These are phyloP conservation scores for Neodidymelliopsis sp. DNA, from an alignment of 2,329 filamentous ascomycete genomes.

Conservation along the genomic window DNA sequence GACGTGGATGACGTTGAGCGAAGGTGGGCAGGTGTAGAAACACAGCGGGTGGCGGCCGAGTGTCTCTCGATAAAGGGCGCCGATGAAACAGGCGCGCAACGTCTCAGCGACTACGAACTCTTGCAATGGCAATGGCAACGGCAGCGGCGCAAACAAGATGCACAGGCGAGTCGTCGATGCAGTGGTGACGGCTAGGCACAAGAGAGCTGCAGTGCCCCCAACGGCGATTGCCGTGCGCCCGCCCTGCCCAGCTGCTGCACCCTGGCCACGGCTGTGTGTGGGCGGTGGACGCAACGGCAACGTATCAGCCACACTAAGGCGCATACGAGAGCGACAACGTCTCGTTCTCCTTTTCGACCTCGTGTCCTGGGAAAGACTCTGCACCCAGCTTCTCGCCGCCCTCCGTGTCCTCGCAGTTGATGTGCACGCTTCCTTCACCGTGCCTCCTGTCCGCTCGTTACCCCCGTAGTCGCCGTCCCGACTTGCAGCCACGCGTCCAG, in stretches of 20 bases:
- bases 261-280: slow-evolving; percentile 2
- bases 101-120: not conserved
- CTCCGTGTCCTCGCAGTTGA: not conserved
- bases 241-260: slow-evolving; percentile 9
- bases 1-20: slow-evolving; percentile 32
- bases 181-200: slow-evolving; percentile 3
- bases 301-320: slow-evolving; percentile 25
- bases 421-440: slow-evolving; percentile 5
- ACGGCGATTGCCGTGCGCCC: slow-evolving; percentile 17
- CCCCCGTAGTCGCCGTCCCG: not conserved
- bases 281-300: not conserved
- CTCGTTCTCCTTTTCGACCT: slow-evolving; percentile 23
- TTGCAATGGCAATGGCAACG: too few relatives aligned
- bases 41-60: slow-evolving; percentile 15
- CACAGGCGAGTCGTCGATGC: not conserved
- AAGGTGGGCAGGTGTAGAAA: slow-evolving; percentile 15
- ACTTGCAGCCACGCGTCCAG: slow-evolving; percentile 2
- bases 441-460: slow-evolving; percentile 12
- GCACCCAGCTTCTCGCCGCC: not conserved
- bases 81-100: not conserved
- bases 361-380: slow-evolving; percentile 12
- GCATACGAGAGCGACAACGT: slow-evolving; percentile 17
- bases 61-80: not conserved
- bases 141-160: slow-evolving; percentile 6
- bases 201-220: not conserved